Percentiles rank a stretch among this genome's conserved stretches.
phyloP scores from a whole-genome alignment of 345 rosid genomes.

The Linum usitatissimum region DNA sequence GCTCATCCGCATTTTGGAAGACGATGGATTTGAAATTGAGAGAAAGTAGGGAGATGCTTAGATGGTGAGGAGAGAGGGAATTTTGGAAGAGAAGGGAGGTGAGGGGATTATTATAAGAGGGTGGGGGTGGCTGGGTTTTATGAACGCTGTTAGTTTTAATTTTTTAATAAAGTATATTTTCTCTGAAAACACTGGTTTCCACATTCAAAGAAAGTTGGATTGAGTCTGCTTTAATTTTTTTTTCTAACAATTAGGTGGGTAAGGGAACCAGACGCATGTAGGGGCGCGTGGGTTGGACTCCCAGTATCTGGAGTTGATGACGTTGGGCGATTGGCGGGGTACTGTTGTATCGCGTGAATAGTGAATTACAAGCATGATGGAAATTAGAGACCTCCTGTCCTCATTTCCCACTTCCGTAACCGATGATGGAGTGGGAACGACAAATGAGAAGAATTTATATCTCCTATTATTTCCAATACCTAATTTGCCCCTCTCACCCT shows the following conservation, averaged over 20 bases:
- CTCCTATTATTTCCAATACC: too few species aligned
- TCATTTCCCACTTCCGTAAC: too few species aligned
- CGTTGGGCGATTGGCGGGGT: neutral
- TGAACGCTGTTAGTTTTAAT: constrained; percentile 30
- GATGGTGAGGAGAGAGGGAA: constrained; percentile 9
- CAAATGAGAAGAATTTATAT: too few species aligned
- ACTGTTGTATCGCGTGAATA: neutral
- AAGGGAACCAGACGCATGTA: too few species aligned
- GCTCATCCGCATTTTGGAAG: constrained; percentile 46
- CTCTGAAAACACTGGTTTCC: constrained; percentile 25
- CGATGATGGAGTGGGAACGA: too few species aligned
- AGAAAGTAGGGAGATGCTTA: neutral
- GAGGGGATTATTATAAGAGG: neutral
- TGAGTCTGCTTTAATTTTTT: too few species aligned
- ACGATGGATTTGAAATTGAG: neutral
- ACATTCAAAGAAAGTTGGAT: constrained; percentile 20
- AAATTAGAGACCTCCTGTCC: too few species aligned
- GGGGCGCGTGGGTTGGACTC: too few species aligned
- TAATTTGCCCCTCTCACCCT: too few species aligned
- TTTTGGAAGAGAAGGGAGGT: constrained; percentile 7
- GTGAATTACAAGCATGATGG: too few species aligned
- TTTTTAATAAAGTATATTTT: constrained; percentile 5
- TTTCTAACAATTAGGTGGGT: too few species aligned
- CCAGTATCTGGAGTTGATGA: neutral
- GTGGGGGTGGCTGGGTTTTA: constrained; percentile 19